Evolutionary conservation across 2,329 filamentous ascomycete species (phyloP), one percentile per base, ranked within the genome.

Genomic region (Gnomoniopsis sp.): DNA sequence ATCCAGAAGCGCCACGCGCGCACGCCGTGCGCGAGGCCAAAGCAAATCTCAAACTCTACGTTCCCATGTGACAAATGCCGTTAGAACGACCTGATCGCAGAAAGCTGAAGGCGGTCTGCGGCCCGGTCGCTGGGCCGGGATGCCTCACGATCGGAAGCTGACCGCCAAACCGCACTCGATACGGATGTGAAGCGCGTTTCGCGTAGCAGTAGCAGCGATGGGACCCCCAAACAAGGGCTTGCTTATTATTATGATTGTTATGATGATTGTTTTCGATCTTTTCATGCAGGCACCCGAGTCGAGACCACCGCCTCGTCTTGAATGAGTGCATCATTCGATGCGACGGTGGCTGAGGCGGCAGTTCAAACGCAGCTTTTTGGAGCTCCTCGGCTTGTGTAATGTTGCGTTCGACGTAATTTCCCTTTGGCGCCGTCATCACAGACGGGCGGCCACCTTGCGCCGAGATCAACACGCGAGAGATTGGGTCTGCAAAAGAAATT

Each of bases 331-430:
- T 43, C 34, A n/a, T n/a, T n/a, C n/a, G 50, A 21, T 36, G 50
- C 50, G 50, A n/a, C 50, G 12, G 51, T 47, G 51, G 51, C 51
- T 53, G 51, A 47, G 43, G 43, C 52, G 52, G 41, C 19, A 47
- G n/a, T 17, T 26, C 52, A 54, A 47, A 48, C 52, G n/a, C 14
- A 41, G 38, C 38, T 15, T n/a, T n/a, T 15, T 15, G n/a, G 38
- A 41, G 12, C 12, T 15, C 12, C 12, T 3, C 12, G 38, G 6
- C 38, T 41, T n/a, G n/a, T 15, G n/a, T 15, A 15, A 3, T 15
- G 38, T 15, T n/a, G 14, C n/a, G 38, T 15, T 3, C 12, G n/a
- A n/a, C n/a, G n/a, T 15, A 15, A 3, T 41, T 6, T 41, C 38
- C 38, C 14, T 41, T 41, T 15, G 38, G 38, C 38, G 38, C 38